Evolutionary conservation across 495 filamentous ascomycete genomes (phyloP).

Genomic region (Podospora fimiseda): DNA sequence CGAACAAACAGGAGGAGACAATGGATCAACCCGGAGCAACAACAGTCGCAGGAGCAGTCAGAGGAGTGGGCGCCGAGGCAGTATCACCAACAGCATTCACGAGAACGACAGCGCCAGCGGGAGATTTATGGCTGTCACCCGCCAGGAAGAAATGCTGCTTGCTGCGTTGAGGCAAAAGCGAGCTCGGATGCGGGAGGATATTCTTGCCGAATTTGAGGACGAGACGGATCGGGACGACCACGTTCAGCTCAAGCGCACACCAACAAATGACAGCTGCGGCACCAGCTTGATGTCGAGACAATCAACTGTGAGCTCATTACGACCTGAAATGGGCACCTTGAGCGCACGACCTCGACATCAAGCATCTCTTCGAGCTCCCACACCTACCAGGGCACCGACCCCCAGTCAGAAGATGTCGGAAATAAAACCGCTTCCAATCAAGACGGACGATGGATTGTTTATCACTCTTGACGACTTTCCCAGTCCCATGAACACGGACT

Average conservation of each 20-base stretch:
- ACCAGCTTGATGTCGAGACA: conserved; percentile 25
- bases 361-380: conserved; percentile 1
- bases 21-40: conserved; percentile 17
- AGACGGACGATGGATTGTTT: conserved; percentile 21
- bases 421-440: conserved; percentile 21
- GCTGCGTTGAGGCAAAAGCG: conserved; percentile 74
- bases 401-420: conserved; percentile 1
- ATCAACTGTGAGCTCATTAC: conserved; percentile 27
- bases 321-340: conserved; percentile 10
- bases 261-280: conserved; percentile 20
- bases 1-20: conserved; percentile 17
- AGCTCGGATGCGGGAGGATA: conserved; percentile 66
- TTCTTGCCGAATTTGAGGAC: conserved; percentile 53
- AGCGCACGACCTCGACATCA: conserved; percentile 19
- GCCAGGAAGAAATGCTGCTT: conserved; percentile 76
- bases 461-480: conserved; percentile 29
- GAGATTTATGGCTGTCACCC: conserved; percentile 77
- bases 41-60: conserved; percentile 15
- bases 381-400: no score
- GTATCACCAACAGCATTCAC: conserved; percentile 20
- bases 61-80: conserved; percentile 14
- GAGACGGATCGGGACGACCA: conserved; percentile 18
- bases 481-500: conserved; percentile 13
- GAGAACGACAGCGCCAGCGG: conserved; percentile 40
- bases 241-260: conserved; percentile 12